Base-by-base conservation (phyloP, 2,329 filamentous ascomycete species). In the Seiridium unicorne region DNA sequence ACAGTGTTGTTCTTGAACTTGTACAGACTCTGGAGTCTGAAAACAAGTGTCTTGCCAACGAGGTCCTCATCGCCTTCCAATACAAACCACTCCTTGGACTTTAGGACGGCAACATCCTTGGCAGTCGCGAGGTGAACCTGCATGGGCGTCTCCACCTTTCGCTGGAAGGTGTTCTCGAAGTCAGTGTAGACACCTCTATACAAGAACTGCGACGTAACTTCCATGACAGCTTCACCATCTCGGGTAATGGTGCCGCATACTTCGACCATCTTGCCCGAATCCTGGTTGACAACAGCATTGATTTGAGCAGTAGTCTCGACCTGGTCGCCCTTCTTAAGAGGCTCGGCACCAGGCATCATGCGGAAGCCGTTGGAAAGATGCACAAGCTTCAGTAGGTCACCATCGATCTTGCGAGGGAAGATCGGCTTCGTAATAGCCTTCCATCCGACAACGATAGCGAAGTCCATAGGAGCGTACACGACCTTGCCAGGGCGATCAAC, bases 351-450 rank as follows among this genome's bases (percentile, higher is more conserved):
- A 36, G 95, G 93, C 66, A 98, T 86, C 95, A 99, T 99, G 70
- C 95, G 91, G 89, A 98, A 99, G 63, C 91, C 89, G 76, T 99
- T 99, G 54, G 95, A 98, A 63, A 99, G 79, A 78, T 99, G 95
- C 10, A 99, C 94, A 58, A 99, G 87, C 80, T 96, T 97, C 63
- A 99, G 84, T 58, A 99, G 82, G 73, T 99, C 95, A 65, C 96
- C 95, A 68, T 99, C 95, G 69, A 99, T 98, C 63, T 88, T 92
- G 67, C 93, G 89, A 65, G 95, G 95, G 84, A 99, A 99, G 76
- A 99, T 99, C 11, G 95, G 95, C 84, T 98, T 98, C 9, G 93
- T 99, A 71, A 99, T 99, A 48, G 95, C 95, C 80, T 99, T 98
- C 93, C 93, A 97, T 63, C 93, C 93, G 55, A 96, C 90, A n/a